Percentiles rank a stretch among this genome's conserved stretches.
Evolutionary conservation across 1,139 yeast species (phyloP).

Genomic region (Blastobotrys proliferans): DNA sequence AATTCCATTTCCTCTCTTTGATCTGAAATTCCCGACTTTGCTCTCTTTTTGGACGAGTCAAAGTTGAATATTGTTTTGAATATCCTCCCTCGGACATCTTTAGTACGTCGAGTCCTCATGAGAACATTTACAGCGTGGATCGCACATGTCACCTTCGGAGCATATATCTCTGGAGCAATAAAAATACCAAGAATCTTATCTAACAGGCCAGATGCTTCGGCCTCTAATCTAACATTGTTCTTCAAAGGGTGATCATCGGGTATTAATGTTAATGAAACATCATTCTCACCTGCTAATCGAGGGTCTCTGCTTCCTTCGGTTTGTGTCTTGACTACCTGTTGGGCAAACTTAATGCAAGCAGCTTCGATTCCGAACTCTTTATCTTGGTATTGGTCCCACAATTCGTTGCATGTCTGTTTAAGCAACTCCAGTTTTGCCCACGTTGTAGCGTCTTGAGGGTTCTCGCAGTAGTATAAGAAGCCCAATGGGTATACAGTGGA

Average conservation of each 20-base stretch:
- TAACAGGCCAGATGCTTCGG: constrained; percentile 67
- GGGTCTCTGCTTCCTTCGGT: constrained; percentile 45
- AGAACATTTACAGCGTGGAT: constrained; percentile 36
- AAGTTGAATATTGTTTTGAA: constrained; percentile 31
- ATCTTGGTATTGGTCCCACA: constrained; percentile 30
- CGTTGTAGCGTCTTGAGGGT: constrained; percentile 25
- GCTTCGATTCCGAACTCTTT: constrained; percentile 45
- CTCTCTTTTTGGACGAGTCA: constrained; percentile 28
- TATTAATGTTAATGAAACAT: constrained; percentile 57
- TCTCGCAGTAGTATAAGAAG: constrained; percentile 30
- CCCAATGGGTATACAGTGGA: constrained; percentile 35
- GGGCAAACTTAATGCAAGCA: constrained; percentile 67
- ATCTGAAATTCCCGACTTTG: constrained; percentile 20
- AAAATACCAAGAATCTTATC: constrained; percentile 60
- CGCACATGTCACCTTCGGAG: constrained; percentile 27
- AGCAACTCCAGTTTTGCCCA: constrained; percentile 33
- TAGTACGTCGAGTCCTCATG: constrained; percentile 33
- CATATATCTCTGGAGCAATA: constrained; percentile 43
- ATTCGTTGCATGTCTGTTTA: constrained; percentile 31
- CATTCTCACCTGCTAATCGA: constrained; percentile 32
- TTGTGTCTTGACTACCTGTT: constrained; percentile 68
- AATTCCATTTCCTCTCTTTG: constrained; percentile 29
- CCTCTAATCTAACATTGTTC: constrained; percentile 54
- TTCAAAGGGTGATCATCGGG: constrained; percentile 55
- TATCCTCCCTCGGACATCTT: no score